A percentile compares a stretch with the other conserved stretches of the same genome.
Conservation (phyloP, 2,329 filamentous ascomycete species). For the Sclerotinia spermophila region DNA sequence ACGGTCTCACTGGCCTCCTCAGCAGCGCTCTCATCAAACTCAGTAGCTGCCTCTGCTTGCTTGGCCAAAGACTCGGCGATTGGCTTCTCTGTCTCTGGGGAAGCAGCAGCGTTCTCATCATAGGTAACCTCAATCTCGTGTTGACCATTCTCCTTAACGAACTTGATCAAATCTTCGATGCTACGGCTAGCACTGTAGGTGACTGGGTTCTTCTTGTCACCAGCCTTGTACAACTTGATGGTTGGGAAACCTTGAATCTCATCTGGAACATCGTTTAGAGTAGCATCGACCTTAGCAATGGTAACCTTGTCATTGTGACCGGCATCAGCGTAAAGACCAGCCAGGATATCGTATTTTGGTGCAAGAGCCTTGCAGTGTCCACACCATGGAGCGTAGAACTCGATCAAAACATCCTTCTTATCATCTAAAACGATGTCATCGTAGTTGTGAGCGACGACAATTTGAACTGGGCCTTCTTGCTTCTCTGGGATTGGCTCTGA, state of each 20-base stretch:
- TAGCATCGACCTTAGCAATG: constrained; percentile 97
- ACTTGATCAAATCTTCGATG: constrained; percentile 84
- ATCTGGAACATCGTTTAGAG: constrained; percentile 92
- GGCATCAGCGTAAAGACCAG: constrained; percentile 66
- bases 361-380: constrained; percentile 99
- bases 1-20: constrained; percentile 48
- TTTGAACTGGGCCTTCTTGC: constrained; percentile 82
- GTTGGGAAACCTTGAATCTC: constrained; percentile 98
- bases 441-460: constrained; percentile 93
- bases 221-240: constrained; percentile 96
- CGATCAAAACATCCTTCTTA: constrained; percentile 92
- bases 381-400: constrained; percentile 99
- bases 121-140: constrained; percentile 69
- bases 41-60: constrained; percentile 40
- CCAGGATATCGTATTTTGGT: constrained; percentile 94
- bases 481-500: constrained; percentile 94
- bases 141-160: constrained; percentile 94
- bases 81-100: constrained; percentile 44
- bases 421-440: constrained; percentile 87
- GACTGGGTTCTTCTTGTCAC: constrained; percentile 77
- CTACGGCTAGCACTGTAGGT: constrained; percentile 87
- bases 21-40: constrained; percentile 41
- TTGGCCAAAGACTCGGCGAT: constrained; percentile 40
- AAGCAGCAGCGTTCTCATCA: constrained; percentile 47
- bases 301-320: constrained; percentile 80